Evolutionary conservation across 108 stramenopile genomes (phyloP), one percentile per base, ranked within the genome.

Genomic region (Skeletonema potamos): DNA sequence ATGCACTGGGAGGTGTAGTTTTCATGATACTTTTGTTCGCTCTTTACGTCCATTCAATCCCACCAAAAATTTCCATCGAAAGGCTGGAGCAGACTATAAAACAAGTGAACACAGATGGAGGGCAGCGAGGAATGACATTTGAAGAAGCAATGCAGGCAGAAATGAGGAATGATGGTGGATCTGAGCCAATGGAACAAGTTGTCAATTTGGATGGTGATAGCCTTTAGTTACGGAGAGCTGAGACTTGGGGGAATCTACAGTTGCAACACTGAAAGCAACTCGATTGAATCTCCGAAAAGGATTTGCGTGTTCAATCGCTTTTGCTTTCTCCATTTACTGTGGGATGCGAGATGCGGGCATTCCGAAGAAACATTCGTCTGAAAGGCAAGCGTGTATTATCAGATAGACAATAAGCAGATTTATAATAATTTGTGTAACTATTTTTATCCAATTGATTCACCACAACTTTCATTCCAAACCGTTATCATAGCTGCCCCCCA

Each of bases 151-250:
- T 28, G 33, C 44, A 17, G 56, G 22, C 34, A 55, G 54, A 51
- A 62, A 13, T 20, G 48, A 29, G 30, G 37, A 17, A 60, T 17
- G 43, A 54, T 17, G 72, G 36, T 28, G 71, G 55, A 57, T 2
- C 5, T 18, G 20, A 48, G 1, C 44, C 26, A 15, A 46, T 51
- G n/a, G 24, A 26, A 32, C 46, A 43, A 17, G 72, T 72, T 10
- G 62, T 72, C 10, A 72, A 72, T 54, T 64, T 72, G 24, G 72
- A 72, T 64, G 72, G 72, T 1, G 72, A 72, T 39, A 54, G 48
- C 30, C 62, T 64, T 29, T 72, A 27, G 29, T 54, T 37, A n/a
- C 48, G 8, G 18, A 4, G 3, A 4, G 36, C 36, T 37, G 30
- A 22, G 10, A 26, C 24, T 13, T 32, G 4, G 18, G 18, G 17